Evolutionary conservation across 371 early-diverging fungal genomes (phyloP), one percentile per base, ranked within the genome.

Genomic region (Cokeromyces recurvatus): DNA sequence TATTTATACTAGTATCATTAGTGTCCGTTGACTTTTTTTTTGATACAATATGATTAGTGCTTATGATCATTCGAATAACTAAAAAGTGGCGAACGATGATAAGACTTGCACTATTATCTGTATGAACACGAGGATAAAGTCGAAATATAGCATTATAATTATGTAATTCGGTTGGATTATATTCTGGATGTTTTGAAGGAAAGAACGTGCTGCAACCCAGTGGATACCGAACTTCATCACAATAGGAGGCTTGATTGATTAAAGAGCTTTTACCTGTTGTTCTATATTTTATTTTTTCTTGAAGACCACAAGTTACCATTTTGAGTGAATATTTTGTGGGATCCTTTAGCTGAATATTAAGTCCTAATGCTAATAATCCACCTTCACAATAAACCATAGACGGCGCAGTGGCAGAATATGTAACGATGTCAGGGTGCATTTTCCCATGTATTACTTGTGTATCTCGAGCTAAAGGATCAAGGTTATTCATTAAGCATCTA

Each of bases 301-400:
- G 43, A 0, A 61, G 22, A 0, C 52, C 61, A 32, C 56, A 61
- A n/a, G 61, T 55, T 1, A 61, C 49, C 16, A 42, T 43, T 0
- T 38, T 40, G 5, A 61, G 41, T 1, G 40, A 38, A 12, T 51
- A 44, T 12, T 32, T 34, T 6, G 43, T 20, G 1, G 53, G 56
- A 15, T 52, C 21, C n/a, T 43, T 42, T 8, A 61, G n/a, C 9
- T 46, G 31, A 4, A 61, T 29, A n/a, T 43, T 25, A 5, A 61
- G 15, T 17, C 45, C 45, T 3, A 61, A 19, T 20, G 37, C 34
- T 1, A 61, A 25, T 15, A 61, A 20, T 1, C 61, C 61, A 24
- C 61, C 61, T 32, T 61, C 61, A 37, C 48, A 35, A 25, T 55
- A 61, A 6, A 51, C 52, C 55, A 61, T 61, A 14, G 41, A 38